phyloP scores from a whole-genome alignment of 768 basidiomycete genomes.

The Mycena vulgaris region DNA sequence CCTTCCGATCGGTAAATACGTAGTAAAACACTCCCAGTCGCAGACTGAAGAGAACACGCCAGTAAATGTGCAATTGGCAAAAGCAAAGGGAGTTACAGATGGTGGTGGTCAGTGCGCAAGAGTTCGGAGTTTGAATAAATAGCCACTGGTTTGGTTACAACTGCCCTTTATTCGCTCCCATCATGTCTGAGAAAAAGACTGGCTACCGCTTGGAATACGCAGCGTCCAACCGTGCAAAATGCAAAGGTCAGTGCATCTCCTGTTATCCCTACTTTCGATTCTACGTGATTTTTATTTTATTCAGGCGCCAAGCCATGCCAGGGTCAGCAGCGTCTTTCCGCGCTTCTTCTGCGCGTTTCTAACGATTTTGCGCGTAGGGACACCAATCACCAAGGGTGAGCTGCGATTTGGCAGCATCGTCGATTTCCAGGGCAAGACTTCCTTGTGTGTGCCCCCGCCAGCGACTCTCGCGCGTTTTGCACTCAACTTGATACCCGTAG shows the following conservation, averaged over 20 bases:
- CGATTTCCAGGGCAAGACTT: slow-evolving; percentile 79
- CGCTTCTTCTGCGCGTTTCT: slow-evolving; percentile 13
- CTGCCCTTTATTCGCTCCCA: background rate
- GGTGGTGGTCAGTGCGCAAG: slow-evolving; percentile 26
- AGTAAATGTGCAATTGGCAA: too few species aligned
- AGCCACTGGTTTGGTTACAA: background rate
- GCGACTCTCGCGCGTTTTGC: slow-evolving; percentile 1
- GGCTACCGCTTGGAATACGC: slow-evolving; percentile 90
- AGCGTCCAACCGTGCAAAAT: slow-evolving; percentile 75
- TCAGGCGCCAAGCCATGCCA: slow-evolving; percentile 84
- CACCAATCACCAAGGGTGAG: slow-evolving; percentile 77
- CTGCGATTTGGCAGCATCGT: slow-evolving; percentile 83
- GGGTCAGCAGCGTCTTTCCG: slow-evolving; percentile 59
- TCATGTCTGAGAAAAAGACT: slow-evolving; percentile 63
- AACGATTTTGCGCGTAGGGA: slow-evolving; percentile 61
- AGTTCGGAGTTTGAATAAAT: slow-evolving; percentile 13
- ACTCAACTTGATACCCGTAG: slow-evolving; percentile 50
- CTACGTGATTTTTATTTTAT: slow-evolving; percentile 18
- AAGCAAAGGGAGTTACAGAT: too few species aligned
- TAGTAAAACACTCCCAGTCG: too few species aligned
- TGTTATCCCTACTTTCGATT: slow-evolving; percentile 23
- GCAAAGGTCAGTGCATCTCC: slow-evolving; percentile 73
- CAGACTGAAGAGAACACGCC: too few species aligned
- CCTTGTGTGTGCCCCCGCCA: slow-evolving; percentile 64
- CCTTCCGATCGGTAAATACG: too few species aligned